Evolutionary conservation across 768 basidiomycete genomes (phyloP), one percentile per base, ranked within the genome.

Genomic region (Termitomyces sp.): DNA sequence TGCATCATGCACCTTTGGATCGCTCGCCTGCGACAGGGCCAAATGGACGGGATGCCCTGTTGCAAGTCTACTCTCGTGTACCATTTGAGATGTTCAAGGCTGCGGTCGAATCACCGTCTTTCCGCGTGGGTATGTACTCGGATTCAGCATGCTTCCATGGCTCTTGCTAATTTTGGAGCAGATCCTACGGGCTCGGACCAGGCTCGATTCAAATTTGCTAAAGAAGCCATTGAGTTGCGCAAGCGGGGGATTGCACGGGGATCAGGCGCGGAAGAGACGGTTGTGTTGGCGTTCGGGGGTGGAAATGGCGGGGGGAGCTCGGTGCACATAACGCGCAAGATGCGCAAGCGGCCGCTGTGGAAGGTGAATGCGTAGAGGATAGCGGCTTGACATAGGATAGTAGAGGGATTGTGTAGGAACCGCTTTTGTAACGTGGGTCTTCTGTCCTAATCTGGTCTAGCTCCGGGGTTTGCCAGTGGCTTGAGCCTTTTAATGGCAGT

Each of bases 31-130:
- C 66, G 54, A 65, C 74, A 57, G 76, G 72, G 45, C 67, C 78
- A 48, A 76, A 72, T 59, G 83, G 88, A 41, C 83, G 89, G 63
- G 90, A 90, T 54, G 78, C 84, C 16, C 73, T 92, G 45, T 72
- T 92, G 63, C 84, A 85, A 65, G 78, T 92, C 60, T 94, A 88
- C 73, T 82, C 88, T 26, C 79, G 79, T 54, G 86, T 93, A 48
- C 92, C 93, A 3, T 95, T 94, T 70, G 92, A 94, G 58, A 79
- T 92, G 71, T 93, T 93, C 72, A 92, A 92, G 72, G 78, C 79
- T 22, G 90, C 87, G 40, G 79, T 93, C 55, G 90, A 92, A 72
- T 88, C 88, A 3, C 84, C 87, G 30, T 79, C 77, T 26, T 92
- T 92, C 75, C 82, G 86, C 69, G 88, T 93, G 60, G 91, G 91